Conservation (phyloP, 208 protist species). For the Crithidia brevicula region DNA sequence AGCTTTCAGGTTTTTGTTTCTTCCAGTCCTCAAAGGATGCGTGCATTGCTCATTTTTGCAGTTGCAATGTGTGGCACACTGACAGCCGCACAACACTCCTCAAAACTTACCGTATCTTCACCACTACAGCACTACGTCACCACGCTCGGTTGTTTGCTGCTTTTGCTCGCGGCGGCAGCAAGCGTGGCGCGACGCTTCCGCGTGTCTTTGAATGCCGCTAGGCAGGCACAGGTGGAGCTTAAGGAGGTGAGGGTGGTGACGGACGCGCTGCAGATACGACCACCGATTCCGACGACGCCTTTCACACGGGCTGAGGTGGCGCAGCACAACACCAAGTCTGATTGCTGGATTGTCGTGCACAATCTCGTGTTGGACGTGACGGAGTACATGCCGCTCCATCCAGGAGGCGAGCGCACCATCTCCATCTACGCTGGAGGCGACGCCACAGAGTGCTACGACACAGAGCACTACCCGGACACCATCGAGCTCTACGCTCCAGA, state of each 20-base stretch:
- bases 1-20: too few species aligned
- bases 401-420: slow-evolving; percentile 4
- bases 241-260: neutral
- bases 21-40: too few species aligned
- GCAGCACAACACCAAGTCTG: slow-evolving; percentile 1
- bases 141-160: too few species aligned
- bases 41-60: too few species aligned
- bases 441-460: slow-evolving; percentile 9
- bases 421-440: slow-evolving; percentile 4
- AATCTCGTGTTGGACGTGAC: slow-evolving; percentile 7
- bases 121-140: too few species aligned
- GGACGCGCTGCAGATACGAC: neutral
- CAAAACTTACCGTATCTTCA: too few species aligned
- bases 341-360: slow-evolving; percentile 11
- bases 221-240: neutral
- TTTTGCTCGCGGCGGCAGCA: too few species aligned
- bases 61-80: too few species aligned
- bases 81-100: too few species aligned
- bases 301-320: slow-evolving; percentile 5
- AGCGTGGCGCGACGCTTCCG: too few species aligned
- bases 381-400: slow-evolving; percentile 10
- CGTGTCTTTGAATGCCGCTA: neutral
- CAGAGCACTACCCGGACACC: slow-evolving; percentile 8
- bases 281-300: slow-evolving; percentile 3
- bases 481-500: slow-evolving; percentile 12